phyloP scores from a whole-genome alignment of 768 basidiomycete species.

The Hysterangium stoloniferum region DNA sequence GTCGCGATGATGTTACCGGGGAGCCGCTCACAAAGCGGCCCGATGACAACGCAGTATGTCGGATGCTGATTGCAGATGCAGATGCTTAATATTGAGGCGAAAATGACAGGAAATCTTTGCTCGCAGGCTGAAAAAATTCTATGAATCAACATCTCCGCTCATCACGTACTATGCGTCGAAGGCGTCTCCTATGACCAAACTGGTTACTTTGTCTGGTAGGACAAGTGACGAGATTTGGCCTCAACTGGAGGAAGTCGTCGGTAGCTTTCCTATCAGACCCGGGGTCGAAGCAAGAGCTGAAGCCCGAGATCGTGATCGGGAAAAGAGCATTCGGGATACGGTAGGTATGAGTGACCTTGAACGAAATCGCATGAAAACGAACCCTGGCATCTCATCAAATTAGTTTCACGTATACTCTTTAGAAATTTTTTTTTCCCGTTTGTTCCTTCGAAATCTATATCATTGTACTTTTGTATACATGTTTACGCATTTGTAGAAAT shows the following conservation, averaged over 20 bases:
- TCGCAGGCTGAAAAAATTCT: constrained; percentile 69
- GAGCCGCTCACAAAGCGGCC: constrained; percentile 83
- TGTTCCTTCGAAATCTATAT: no score
- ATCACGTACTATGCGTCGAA: constrained; percentile 54
- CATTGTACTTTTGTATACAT: no score
- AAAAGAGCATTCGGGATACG: constrained; percentile 1
- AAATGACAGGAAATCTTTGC: constrained; percentile 61
- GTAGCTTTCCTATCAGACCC: constrained; percentile 40
- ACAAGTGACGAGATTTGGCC: constrained; percentile 93
- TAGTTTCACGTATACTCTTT: background rate
- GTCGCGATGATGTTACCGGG: constrained; percentile 80
- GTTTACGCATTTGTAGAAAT: no score
- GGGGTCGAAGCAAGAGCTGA: constrained; percentile 1
- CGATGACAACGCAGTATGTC: constrained; percentile 79
- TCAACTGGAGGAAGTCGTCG: constrained; percentile 56
- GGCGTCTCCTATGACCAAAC: constrained; percentile 29
- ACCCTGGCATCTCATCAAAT: background rate
- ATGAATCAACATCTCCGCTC: constrained; percentile 74
- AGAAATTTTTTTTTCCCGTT: background rate
- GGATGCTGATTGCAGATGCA: background rate
- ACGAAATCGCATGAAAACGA: background rate
- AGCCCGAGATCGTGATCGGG: constrained; percentile 6
- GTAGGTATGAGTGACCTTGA: background rate
- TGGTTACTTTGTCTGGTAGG: constrained; percentile 57
- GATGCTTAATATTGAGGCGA: background rate